Evolutionary conservation across 129 eudicot genomes (phyloP).

Genomic region (Apium graveolens): DNA sequence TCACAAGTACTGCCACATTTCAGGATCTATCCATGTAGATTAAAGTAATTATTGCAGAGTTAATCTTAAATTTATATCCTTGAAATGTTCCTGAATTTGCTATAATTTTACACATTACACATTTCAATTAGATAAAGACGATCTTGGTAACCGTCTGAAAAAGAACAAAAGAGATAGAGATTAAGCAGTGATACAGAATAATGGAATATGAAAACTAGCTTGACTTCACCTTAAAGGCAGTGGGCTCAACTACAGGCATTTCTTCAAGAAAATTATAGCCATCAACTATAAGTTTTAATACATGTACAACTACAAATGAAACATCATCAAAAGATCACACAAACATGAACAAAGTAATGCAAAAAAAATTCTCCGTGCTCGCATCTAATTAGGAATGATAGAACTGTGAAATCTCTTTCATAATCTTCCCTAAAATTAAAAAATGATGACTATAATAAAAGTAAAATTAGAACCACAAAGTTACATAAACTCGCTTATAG

Average conservation of each 20-base stretch:
- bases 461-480: background rate
- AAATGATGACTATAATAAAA: background rate
- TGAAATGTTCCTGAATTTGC: too few relatives aligned
- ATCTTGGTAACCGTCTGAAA: too few relatives aligned
- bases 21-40: background rate
- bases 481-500: background rate
- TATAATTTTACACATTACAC: too few relatives aligned
- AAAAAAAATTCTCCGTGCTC: background rate
- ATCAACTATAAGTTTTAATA: background rate
- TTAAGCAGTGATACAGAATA: too few relatives aligned
- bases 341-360: background rate
- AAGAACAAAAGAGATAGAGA: too few relatives aligned
- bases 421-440: too few relatives aligned
- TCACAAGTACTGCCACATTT: constrained; percentile 16
- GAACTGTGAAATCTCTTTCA: background rate
- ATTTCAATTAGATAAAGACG: too few relatives aligned
- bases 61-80: too few relatives aligned
- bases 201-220: too few relatives aligned
- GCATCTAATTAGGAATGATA: background rate
- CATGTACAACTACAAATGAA: background rate
- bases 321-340: background rate
- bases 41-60: too few relatives aligned
- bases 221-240: too few relatives aligned
- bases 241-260: too few relatives aligned
- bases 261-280: background rate